phyloP scores from a whole-genome alignment of 2,329 filamentous ascomycete genomes.

The Lomentospora prolificans region DNA sequence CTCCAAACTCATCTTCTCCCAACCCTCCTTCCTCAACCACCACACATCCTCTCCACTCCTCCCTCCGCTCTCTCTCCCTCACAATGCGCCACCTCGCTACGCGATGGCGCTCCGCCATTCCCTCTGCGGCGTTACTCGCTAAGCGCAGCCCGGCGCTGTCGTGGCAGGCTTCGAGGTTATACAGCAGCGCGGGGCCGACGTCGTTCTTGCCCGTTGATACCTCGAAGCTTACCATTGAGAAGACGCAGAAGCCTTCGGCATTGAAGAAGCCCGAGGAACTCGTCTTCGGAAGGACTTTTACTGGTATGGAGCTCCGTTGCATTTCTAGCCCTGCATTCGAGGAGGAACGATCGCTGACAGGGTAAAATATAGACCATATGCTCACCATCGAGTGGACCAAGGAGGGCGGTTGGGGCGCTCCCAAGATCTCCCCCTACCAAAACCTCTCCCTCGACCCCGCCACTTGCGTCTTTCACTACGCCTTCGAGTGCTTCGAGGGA shows the following conservation, averaged over 20 bases:
- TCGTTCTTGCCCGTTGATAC: slow-evolving; percentile 54
- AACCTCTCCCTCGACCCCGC: slow-evolving; percentile 94
- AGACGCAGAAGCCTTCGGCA: slow-evolving; percentile 65
- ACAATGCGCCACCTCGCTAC: slow-evolving; percentile 6
- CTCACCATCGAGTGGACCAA: slow-evolving; percentile 89
- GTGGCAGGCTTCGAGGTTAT: slow-evolving; percentile 28
- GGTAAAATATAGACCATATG: slow-evolving; percentile 99
- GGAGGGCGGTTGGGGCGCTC: slow-evolving; percentile 69
- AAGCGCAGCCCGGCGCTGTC: background rate
- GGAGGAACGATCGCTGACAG: no score
- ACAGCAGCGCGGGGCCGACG: slow-evolving; percentile 47
- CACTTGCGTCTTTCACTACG: slow-evolving; percentile 97
- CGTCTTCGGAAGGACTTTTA: slow-evolving; percentile 84
- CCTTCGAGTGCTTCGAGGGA: slow-evolving; percentile 95
- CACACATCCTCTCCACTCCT: background rate
- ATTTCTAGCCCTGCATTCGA: no score
- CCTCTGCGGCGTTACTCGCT: slow-evolving; percentile 1
- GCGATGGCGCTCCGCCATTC: slow-evolving; percentile 3
- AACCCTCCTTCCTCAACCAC: background rate
- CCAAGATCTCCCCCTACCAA: slow-evolving; percentile 85
- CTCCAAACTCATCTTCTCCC: background rate
- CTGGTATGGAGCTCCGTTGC: slow-evolving; percentile 44
- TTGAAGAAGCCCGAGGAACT: slow-evolving; percentile 69
- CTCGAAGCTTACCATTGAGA: slow-evolving; percentile 63
- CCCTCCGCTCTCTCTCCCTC: background rate